Base-by-base conservation (phyloP, 1,284 basidiomycete genomes). In the Trichosporon sp. region DNA sequence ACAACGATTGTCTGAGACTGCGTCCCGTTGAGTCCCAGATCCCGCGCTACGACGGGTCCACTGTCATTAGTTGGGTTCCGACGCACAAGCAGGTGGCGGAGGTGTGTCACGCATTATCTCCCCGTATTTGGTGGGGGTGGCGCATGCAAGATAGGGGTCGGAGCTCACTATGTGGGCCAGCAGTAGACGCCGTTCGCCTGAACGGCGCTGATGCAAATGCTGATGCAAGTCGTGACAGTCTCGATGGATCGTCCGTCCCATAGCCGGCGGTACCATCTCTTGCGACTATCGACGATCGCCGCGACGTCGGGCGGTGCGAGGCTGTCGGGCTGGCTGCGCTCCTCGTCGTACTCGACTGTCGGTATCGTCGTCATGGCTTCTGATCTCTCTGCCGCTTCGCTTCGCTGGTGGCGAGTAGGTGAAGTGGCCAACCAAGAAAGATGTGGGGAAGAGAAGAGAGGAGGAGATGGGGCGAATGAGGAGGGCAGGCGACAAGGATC, bases 111-210 rank as follows among this genome's bases (percentile, higher is more conserved):
- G 49, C 21, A 16, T 40, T 27, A 33, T 37, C 56, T 25, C 44
- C 37, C 21, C 8, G 25, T 40, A 49, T 25, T n/a, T 44, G 40
- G 40, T n/a, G 40, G 19, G 25, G 19, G 7, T 33, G 31, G 16
- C 33, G n/a, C 1, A 33, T 10, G 0, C 11, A 69, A n/a, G n/a
- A n/a, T n/a, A n/a, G 40, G 7, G 40, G 8, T 9, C 19, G 40
- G 6, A n/a, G 40, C 74, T 61, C 64, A 75, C 74, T 81, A 81
- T 0, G 78, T 78, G 1, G 78, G 77, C 78, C 78, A 81, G 59
- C 72, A 78, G 66, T 79, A 80, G n/a, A 79, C 78, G n/a, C 80
- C 80, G 65, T 81, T 80, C 1, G 80, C 78, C 65, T 77, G 76
- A 0, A 79, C 44, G 5, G 78, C 73, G 32, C 73, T 75, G 32